Percentiles rank a stretch among this genome's conserved stretches.
These are phyloP conservation scores for Aspergillus bombycis DNA, from an alignment of 2,329 filamentous ascomycete genomes.

Conservation along the genomic window DNA sequence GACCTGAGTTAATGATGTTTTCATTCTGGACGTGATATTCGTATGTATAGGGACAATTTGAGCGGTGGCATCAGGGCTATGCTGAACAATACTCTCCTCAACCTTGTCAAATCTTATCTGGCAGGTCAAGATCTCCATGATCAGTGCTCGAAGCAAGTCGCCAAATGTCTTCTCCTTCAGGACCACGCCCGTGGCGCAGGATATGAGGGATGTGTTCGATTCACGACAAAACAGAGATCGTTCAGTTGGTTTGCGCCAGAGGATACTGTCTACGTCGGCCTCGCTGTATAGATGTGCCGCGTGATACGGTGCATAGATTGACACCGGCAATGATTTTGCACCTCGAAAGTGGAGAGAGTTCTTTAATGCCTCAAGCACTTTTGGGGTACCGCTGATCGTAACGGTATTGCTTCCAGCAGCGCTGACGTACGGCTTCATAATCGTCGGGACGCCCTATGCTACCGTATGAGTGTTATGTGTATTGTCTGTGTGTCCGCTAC, in stretches of 20 bases:
- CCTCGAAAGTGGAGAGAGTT: fast-evolving
- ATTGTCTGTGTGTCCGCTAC: not conserved
- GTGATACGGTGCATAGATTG: not conserved
- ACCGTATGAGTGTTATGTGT: not conserved
- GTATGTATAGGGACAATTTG: not conserved
- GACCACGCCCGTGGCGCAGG: not conserved
- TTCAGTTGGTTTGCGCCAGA: not conserved
- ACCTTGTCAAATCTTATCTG: not conserved
- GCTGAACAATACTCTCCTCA: not conserved
- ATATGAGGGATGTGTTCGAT: not conserved
- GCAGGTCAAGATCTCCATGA: not conserved
- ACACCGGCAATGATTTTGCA: not conserved
- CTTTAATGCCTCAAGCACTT: not conserved
- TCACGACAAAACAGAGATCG: not conserved
- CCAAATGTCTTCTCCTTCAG: not conserved
- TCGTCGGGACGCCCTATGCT: not conserved
- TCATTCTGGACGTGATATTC: not conserved
- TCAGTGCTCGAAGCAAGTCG: not conserved
- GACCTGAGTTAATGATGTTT: not conserved
- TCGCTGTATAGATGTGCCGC: not conserved
- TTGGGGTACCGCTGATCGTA: not conserved
- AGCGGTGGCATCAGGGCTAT: no score
- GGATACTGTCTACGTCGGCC: not conserved
- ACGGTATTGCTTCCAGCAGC: not conserved
- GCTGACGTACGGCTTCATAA: not conserved